phyloP scores from a whole-genome alignment of 164 flowering plant genomes.

The Nelumbo lutea region DNA sequence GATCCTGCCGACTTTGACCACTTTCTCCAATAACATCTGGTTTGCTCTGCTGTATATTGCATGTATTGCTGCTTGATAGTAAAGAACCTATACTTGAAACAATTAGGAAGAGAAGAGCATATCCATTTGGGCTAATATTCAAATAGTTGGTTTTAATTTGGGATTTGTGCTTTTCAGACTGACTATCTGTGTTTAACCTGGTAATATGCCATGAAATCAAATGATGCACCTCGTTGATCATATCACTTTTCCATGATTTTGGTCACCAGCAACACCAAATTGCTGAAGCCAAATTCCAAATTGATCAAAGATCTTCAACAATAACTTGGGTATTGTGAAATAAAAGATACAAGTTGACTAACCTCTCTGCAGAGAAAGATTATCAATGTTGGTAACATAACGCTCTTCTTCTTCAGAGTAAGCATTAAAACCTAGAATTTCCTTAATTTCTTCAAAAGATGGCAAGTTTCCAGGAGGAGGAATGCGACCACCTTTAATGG shows the following conservation, averaged over 20 bases:
- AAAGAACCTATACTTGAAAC: constrained; percentile 23
- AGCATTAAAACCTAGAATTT: constrained; percentile 68
- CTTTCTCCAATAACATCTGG: constrained; percentile 38
- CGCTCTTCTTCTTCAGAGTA: constrained; percentile 87
- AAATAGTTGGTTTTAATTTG: not conserved
- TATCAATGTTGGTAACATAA: constrained; percentile 41
- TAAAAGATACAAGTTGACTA: constrained; percentile 12
- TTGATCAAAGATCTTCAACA: not conserved
- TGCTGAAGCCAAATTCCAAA: not conserved
- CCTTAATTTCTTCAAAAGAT: constrained; percentile 85
- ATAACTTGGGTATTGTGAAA: not conserved
- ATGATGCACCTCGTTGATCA: too few relatives aligned
- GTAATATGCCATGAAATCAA: not conserved
- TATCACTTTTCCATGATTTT: not conserved
- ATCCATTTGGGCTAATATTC: not conserved
- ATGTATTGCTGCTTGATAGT: constrained; percentile 35
- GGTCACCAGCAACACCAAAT: not conserved
- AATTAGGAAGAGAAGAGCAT: not conserved
- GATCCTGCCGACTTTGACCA: constrained; percentile 36
- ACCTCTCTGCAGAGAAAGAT: constrained; percentile 40
- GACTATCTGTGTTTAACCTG: not conserved
- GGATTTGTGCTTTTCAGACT: not conserved
- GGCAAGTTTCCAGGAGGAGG: constrained; percentile 95
- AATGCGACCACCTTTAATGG: constrained; percentile 79
- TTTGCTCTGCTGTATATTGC: constrained; percentile 22